Conservation (phyloP, 2,329 filamentous ascomycete genomes). For the Monosporascus sp. region DNA sequence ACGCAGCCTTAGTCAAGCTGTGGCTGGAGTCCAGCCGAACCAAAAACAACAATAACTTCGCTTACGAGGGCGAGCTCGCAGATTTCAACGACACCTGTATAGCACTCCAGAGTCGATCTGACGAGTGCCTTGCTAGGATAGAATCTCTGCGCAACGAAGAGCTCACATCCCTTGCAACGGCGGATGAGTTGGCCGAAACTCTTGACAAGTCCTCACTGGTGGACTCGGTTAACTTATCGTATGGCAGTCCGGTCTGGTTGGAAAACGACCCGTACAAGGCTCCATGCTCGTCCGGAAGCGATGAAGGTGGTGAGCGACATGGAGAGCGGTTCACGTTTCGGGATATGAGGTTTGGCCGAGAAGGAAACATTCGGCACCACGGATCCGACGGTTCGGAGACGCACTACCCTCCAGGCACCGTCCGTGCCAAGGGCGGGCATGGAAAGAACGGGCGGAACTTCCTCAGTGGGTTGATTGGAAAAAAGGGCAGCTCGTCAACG, state of each 20-base stretch:
- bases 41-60: slow-evolving; percentile 26
- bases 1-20: slow-evolving; percentile 75
- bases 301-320: slow-evolving; percentile 26
- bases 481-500: slow-evolving; percentile 17
- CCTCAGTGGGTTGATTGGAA: slow-evolving; percentile 36
- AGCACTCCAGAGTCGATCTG: slow-evolving; percentile 44
- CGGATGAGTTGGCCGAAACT: slow-evolving; percentile 38
- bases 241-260: slow-evolving; percentile 30
- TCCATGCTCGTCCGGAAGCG: slow-evolving; percentile 49
- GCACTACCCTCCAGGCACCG: slow-evolving; percentile 26
- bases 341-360: slow-evolving; percentile 16
- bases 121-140: slow-evolving; percentile 45
- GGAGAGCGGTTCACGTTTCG: slow-evolving; percentile 15
- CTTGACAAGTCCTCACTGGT: slow-evolving; percentile 39
- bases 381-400: slow-evolving; percentile 27
- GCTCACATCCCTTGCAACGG: slow-evolving; percentile 22
- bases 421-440: slow-evolving; percentile 29
- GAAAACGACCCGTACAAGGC: slow-evolving; percentile 31
- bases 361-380: slow-evolving; percentile 20
- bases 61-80: slow-evolving; percentile 47
- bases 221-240: slow-evolving; percentile 32
- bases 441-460: slow-evolving; percentile 36
- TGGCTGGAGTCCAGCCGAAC: slow-evolving; percentile 59
- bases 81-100: slow-evolving; percentile 49
- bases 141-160: slow-evolving; percentile 40